Conservation (phyloP, 345 rosid genomes). For the Balakata baccata region DNA sequence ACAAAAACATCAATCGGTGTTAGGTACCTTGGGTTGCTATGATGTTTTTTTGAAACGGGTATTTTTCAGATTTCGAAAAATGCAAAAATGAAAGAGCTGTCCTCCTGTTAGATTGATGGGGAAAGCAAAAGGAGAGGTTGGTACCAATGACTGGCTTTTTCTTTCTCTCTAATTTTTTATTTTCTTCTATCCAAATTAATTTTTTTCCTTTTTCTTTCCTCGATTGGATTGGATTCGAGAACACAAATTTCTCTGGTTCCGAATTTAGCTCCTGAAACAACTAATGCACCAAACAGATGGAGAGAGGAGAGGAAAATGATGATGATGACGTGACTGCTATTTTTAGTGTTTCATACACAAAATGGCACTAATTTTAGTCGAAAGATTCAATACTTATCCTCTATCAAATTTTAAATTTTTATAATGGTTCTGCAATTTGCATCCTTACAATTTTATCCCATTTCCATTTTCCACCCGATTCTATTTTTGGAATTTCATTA, state of each 20-base stretch:
- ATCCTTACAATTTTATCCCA: background rate
- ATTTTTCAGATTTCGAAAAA: conserved; percentile 5
- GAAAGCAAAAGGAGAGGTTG: conserved; percentile 16
- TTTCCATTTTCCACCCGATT: background rate
- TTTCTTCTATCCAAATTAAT: conserved; percentile 5
- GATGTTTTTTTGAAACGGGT: conserved; percentile 5
- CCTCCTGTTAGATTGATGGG: conserved; percentile 18
- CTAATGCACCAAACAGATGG: conserved; percentile 70
- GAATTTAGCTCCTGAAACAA: conserved; percentile 52
- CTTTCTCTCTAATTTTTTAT: conserved; percentile 7
- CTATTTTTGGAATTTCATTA: background rate
- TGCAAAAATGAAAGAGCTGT: background rate
- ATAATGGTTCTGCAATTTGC: background rate
- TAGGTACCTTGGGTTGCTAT: background rate
- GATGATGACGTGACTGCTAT: conserved; percentile 29
- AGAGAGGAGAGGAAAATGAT: conserved; percentile 26
- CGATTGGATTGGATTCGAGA: conserved; percentile 2
- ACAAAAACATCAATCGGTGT: conserved; percentile 1
- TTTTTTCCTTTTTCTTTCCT: conserved; percentile 3
- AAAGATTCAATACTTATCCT: background rate
- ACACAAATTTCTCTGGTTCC: conserved; percentile 42
- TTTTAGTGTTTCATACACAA: conserved; percentile 26
- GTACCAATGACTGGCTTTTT: conserved; percentile 18
- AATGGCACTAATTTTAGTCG: background rate
- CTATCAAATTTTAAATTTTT: background rate